Base-by-base conservation (phyloP, 2,329 filamentous ascomycete species). In the Penicillium palitans region DNA sequence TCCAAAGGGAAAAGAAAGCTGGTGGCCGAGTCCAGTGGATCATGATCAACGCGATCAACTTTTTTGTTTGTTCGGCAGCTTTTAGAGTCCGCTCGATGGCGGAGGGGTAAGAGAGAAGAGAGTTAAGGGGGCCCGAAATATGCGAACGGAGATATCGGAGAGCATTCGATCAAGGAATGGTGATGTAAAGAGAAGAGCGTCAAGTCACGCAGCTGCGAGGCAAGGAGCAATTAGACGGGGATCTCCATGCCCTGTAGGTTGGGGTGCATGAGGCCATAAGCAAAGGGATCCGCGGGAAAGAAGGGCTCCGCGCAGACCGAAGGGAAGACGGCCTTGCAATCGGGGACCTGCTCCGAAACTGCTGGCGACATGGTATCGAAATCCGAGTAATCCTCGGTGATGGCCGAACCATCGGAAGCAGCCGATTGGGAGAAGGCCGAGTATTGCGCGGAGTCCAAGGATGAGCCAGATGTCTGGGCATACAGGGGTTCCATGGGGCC, bases 391-490 rank as follows among this genome's bases (percentile, higher is more conserved):
- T 75, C 73, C 62, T 76, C 74, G 25, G 74, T 75, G 56, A 75
- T 66, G 25, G 75, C 75, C 2, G 74, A 76, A 3, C 69, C 68
- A 53, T 75, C 74, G 15, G 75, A 77, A 44, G 73, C 65, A n/a
- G 72, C 75, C 8, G 75, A 75, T 57, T 72, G 70, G 50, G 74
- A 74, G 52, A 74, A 77, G 51, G 69, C 70, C 19, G 72, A 74
- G 61, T 73, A 74, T 40, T 72, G 64, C 24, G 70, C 72, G 1
- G 72, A 73, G 41, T 69, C 71, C 39, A 70, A 72, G 3, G 71
- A 74, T 19, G 74, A 75, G 46, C 65, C 70, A 13, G 75, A 78
- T 15, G 72, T 68, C 41, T 76, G 71, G 25, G 70, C 66, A 62
- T 73, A 67, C 55, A 72, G 65, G 49, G 69, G 64, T 39, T 73